These are phyloP conservation scores for Trichoderma guizhouense DNA, from an alignment of 2,329 filamentous ascomycete species.

Conservation along the genomic window DNA sequence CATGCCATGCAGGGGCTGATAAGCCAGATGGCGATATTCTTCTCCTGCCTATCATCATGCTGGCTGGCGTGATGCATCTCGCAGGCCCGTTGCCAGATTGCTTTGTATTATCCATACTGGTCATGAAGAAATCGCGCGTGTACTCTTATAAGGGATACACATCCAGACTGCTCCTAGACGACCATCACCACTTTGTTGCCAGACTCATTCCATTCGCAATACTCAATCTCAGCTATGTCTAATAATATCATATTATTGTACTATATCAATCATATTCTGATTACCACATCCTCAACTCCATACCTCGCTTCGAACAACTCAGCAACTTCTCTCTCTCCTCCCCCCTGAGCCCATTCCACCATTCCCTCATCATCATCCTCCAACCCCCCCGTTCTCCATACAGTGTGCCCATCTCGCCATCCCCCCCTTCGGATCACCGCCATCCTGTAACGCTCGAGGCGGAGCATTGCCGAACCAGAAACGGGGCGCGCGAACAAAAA, in stretches of 20 bases:
- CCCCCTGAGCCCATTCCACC: background rate
- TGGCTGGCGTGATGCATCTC: background rate
- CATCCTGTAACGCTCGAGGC: conserved; percentile 5
- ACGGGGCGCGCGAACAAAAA: conserved; percentile 10
- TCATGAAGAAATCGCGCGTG: background rate
- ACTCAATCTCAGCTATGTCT: background rate
- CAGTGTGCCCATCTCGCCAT: background rate
- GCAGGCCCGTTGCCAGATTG: background rate
- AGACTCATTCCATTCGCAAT: background rate
- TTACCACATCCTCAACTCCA: background rate
- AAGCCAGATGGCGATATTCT: background rate
- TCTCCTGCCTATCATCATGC: background rate
- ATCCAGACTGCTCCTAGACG: background rate
- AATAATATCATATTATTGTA: background rate
- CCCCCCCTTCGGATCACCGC: background rate
- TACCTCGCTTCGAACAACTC: background rate
- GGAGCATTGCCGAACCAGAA: conserved; percentile 2
- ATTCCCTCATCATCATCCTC: background rate
- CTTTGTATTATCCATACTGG: background rate
- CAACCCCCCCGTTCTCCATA: background rate
- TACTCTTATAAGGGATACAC: background rate
- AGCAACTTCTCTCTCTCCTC: background rate
- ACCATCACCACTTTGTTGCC: background rate
- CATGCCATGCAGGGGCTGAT: background rate
- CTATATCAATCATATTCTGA: background rate